A percentile compares a stretch with the other conserved stretches of the same genome.
Conservation (phyloP, 768 basidiomycete genomes). For the Postia placenta region DNA sequence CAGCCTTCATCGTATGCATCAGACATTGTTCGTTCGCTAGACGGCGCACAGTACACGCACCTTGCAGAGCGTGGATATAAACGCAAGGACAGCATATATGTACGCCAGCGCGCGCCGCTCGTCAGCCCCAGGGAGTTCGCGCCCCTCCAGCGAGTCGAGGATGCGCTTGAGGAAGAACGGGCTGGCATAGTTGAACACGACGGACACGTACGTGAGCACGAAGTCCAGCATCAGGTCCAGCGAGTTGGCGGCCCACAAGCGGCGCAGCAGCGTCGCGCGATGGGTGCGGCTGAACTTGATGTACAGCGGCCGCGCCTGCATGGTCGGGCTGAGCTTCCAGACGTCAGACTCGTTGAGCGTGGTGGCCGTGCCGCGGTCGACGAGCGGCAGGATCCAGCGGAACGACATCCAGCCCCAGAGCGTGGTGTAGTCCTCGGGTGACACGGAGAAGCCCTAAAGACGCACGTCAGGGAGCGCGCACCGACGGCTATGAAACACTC, state of each 20-base stretch:
- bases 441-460: conserved; percentile 44
- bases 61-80: conserved; percentile 54
- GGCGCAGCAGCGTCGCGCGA: conserved; percentile 35
- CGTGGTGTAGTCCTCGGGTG: conserved; percentile 72
- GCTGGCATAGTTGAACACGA: conserved; percentile 70
- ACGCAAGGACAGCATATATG: conserved; percentile 72
- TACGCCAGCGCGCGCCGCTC: conserved; percentile 59
- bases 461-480: not conserved
- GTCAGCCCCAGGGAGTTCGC: conserved; percentile 33
- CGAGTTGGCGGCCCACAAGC: conserved; percentile 40
- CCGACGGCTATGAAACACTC: conserved; percentile 20
- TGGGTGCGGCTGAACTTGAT: conserved; percentile 32
- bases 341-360: conserved; percentile 70
- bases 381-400: conserved; percentile 62
- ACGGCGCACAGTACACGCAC: conserved; percentile 17
- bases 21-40: conserved; percentile 6
- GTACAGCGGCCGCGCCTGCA: conserved; percentile 63
- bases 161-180: conserved; percentile 85
- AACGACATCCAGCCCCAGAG: conserved; percentile 72
- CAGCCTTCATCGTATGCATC: conserved; percentile 30
- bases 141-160: conserved; percentile 45
- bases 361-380: conserved; percentile 39
- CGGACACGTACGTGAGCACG: conserved; percentile 57
- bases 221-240: conserved; percentile 56
- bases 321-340: conserved; percentile 62